These are phyloP conservation scores for Cercospora brassicicola DNA, from an alignment of 2,329 filamentous ascomycete species.

Conservation along the genomic window DNA sequence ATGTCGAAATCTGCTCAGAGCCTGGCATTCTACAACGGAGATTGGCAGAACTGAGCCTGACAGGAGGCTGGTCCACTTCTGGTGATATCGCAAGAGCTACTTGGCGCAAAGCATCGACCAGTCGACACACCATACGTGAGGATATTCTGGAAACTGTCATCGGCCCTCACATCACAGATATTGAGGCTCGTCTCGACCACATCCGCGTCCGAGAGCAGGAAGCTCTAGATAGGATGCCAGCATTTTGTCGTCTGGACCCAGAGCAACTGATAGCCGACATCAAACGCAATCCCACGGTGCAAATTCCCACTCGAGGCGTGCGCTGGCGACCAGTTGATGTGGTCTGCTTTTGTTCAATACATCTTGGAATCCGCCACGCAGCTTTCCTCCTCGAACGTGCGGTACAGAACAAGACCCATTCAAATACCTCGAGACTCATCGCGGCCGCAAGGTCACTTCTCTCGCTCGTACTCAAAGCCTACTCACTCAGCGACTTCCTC, in stretches of 20 bases:
- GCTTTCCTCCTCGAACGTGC: conserved; percentile 28
- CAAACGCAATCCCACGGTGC: conserved; percentile 16
- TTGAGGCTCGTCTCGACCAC: conserved; percentile 19
- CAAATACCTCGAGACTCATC: conserved; percentile 17
- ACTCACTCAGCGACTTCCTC: conserved; percentile 19
- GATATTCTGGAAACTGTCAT: conserved; percentile 27
- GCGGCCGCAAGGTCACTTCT: conserved; percentile 19
- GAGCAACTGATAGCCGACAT: conserved; percentile 20
- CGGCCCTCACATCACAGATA: conserved; percentile 10
- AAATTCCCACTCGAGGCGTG: conserved; percentile 15
- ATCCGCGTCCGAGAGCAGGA: conserved; percentile 19
- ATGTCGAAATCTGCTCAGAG: conserved; percentile 19
- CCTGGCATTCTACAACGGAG: conserved; percentile 12
- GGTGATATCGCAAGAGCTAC: conserved; percentile 15
- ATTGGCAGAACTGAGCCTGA: conserved; percentile 9
- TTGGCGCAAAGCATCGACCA: conserved; percentile 21
- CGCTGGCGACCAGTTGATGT: conserved; percentile 24
- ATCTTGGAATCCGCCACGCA: conserved; percentile 15
- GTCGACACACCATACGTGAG: conserved; percentile 18
- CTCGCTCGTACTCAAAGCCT: conserved; percentile 19
- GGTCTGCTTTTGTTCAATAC: conserved; percentile 15
- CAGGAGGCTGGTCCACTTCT: conserved; percentile 16
- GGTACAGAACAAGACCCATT: conserved; percentile 17
- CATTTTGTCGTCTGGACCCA: conserved; percentile 18
- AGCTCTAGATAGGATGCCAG: conserved; percentile 16